Evolutionary conservation across 2,329 filamentous ascomycete genomes (phyloP).

Genomic region (Penicillium sclerotiorum): DNA sequence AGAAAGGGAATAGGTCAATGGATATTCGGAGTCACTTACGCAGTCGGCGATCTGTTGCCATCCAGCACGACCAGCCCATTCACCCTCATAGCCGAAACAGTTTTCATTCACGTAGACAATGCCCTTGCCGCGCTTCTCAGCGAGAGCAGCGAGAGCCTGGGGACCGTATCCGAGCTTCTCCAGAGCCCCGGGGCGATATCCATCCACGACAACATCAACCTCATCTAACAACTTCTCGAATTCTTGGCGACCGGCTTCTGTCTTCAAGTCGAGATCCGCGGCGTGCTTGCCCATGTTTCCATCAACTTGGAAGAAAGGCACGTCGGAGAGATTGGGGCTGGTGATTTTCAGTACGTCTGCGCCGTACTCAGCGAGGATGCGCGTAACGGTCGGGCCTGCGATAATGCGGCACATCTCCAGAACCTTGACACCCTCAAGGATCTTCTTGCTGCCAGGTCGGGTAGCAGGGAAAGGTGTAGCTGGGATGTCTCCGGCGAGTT

Average conservation of each 20-base stretch:
- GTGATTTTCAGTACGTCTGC: conserved; percentile 75
- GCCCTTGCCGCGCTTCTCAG: conserved; percentile 60
- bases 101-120: conserved; percentile 74
- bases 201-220: conserved; percentile 69
- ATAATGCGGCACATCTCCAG: conserved; percentile 76
- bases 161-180: conserved; percentile 66
- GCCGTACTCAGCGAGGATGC: conserved; percentile 73
- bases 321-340: conserved; percentile 66
- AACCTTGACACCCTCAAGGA: conserved; percentile 66
- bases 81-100: conserved; percentile 67
- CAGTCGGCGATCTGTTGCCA: conserved; percentile 76
- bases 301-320: conserved; percentile 74
- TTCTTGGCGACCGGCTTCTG: conserved; percentile 51
- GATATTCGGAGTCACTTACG: conserved; percentile 45
- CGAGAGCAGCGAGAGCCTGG: conserved; percentile 55
- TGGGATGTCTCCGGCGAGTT: conserved; percentile 30
- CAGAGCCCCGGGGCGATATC: conserved; percentile 69
- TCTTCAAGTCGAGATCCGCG: conserved; percentile 65
- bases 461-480: conserved; percentile 33
- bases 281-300: conserved; percentile 73
- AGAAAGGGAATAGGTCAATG: not conserved
- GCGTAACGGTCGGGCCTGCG: conserved; percentile 71
- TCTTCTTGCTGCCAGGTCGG: conserved; percentile 35
- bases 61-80: conserved; percentile 66
- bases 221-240: conserved; percentile 65